phyloP scores from a whole-genome alignment of 2,329 filamentous ascomycete genomes.

The Leptoxyphium fumago region DNA sequence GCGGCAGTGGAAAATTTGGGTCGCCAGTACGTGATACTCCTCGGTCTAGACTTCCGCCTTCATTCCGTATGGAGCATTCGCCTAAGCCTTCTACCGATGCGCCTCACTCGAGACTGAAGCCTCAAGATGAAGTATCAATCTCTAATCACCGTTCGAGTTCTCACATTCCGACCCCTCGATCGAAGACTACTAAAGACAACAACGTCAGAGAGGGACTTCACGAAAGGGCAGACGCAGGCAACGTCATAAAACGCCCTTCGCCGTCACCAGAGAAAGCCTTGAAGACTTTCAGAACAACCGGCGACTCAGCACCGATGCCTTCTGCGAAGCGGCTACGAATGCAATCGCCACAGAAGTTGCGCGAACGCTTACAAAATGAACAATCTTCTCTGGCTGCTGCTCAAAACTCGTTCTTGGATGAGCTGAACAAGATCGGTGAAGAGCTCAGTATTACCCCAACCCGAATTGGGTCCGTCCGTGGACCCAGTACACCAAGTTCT shows the following conservation, averaged over 20 bases:
- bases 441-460: slow-evolving; percentile 47
- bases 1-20: slow-evolving; percentile 23
- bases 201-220: slow-evolving; percentile 33
- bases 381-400: slow-evolving; percentile 58
- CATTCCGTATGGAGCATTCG: slow-evolving; percentile 30
- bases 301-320: slow-evolving; percentile 12
- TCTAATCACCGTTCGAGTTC: slow-evolving; percentile 19
- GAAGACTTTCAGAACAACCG: slow-evolving; percentile 4
- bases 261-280: slow-evolving; percentile 1
- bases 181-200: slow-evolving; percentile 7
- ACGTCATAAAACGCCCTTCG: slow-evolving; percentile 31
- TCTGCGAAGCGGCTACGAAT: slow-evolving; percentile 47
- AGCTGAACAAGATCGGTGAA: slow-evolving; percentile 65
- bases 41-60: slow-evolving; percentile 19
- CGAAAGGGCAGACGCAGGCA: slow-evolving; percentile 34
- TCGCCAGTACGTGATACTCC: slow-evolving; percentile 23
- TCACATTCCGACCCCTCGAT: slow-evolving; percentile 32
- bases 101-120: slow-evolving; percentile 7
- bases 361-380: slow-evolving; percentile 73
- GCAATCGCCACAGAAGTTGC: slow-evolving; percentile 51
- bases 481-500: slow-evolving; percentile 9
- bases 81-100: slow-evolving; percentile 7
- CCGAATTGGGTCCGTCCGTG: slow-evolving; percentile 10
- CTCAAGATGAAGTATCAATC: slow-evolving; percentile 13
- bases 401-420: slow-evolving; percentile 55